Base-by-base conservation (phyloP, 163 green algal species). In the Trebouxia gelatinosa region DNA sequence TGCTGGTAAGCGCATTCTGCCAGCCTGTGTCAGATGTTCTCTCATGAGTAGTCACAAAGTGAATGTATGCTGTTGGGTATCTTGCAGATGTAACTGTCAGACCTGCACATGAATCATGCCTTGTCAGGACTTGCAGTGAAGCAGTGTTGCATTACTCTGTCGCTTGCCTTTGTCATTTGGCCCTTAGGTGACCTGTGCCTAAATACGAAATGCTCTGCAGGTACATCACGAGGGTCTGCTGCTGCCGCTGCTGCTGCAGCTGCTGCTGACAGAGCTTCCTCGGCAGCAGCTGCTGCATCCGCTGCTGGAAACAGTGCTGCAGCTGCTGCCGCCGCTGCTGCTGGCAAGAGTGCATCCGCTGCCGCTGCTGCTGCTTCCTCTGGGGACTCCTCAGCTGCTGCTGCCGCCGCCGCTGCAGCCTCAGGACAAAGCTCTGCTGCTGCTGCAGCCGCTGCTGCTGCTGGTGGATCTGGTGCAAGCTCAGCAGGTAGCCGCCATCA, bases 391-490 rank as follows among this genome's bases (percentile, higher is more conserved):
- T 29, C 32, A 16, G 35, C 64, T 26, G 64, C 64, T 23, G 35
- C 64, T 54, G 64, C 64, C 23, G 64, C n/a, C n/a, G n/a, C 64
- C 34, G 64, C 64, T 35, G 64, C 64, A 6, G 64, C 64, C 37
- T 50, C 64, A 35, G 64, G 64, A 26, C 21, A 35, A 17, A n/a
- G 3, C 35, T 50, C 64, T 29, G 19, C 64, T 54, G 64, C 64
- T 35, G 64, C 64, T 51, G 64, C 64, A 9, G 64, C 64, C 37
- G 64, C 64, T 48, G 64, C 64, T 34, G 35, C 64, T 72, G 64
- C 64, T 11, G 35, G n/a, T n/a, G n/a, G n/a, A n/a, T n/a, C n/a
- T n/a, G n/a, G n/a, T n/a, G n/a, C n/a, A n/a, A n/a, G n/a, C n/a
- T n/a, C n/a, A n/a, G n/a, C n/a, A n/a, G n/a, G n/a, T n/a, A n/a